Evolutionary conservation across 2,329 filamentous ascomycete genomes (phyloP), one percentile per base, ranked within the genome.

Genomic region (Gremmenia infestans): DNA sequence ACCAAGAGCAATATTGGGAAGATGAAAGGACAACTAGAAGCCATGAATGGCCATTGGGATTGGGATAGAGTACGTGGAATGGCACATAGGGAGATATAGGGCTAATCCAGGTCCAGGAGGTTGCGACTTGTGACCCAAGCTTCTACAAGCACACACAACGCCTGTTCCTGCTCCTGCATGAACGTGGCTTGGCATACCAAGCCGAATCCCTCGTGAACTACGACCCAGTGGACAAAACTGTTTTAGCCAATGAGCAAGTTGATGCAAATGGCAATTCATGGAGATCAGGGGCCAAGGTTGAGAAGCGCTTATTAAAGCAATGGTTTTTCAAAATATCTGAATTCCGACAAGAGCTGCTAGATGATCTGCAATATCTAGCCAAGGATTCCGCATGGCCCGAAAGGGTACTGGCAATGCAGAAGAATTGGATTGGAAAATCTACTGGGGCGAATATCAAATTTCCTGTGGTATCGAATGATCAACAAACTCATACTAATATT

Each of bases 171-270:
- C 83, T 87, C 72, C 78, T 96, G 5, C 80, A 88, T 69, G 76
- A 88, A 62, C 81, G 82, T 57, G 88, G 88, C 1, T 77, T 96
- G 17, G 91, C 90, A 52, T 94, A 94, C 71, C 91, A 91, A 68
- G 85, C 84, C 36, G 86, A 94, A 64, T 89, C 90, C 19, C 74
- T 91, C 60, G 91, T 96, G 64, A 96, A 96, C 72, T 96, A 89
- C 74, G 91, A 96, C 63, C 91, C 91, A 1, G 81, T 96, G 28
- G 91, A 96, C 69, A 86, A 88, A 69, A 96, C 91, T 0, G 91
- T 96, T 15, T 77, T 96, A 57, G 91, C 91, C 11, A 96, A 96
- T 69, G 91, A 96, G 72, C 91, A 96, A 73, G 90, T 96, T n/a
- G 89, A 95, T 69, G 80, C 87, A 50, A 87, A 90, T 67, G 91